Base-by-base conservation (phyloP, 78 protist species). In the Dictyostelium capitatum region DNA sequence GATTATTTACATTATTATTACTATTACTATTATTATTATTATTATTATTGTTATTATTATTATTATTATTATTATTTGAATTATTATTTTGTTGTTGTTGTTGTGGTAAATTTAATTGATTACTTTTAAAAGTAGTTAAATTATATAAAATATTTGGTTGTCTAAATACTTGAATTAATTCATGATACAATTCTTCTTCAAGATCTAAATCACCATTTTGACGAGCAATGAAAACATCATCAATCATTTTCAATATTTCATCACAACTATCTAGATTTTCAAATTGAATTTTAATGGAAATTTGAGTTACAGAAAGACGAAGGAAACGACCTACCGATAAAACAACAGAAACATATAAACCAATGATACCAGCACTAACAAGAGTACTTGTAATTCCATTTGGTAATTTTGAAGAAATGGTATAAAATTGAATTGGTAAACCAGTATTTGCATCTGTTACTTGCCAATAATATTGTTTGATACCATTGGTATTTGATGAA, bases 341-440 rank as follows among this genome's bases (percentile, higher is more conserved):
- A 32, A 97, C 96, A 17, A 97, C 75, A 3, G 90, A 67, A 37
- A 94, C 94, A 51, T 96, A 96, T 12, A 96, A 65, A 25, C 98
- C 98, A 11, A 96, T 79, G 20, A 95, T 50, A 41, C 98, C 98
- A 6, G 80, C 89, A 14, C 65, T 41, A n/a, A 82, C 95, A 15
- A 90, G 51, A 20, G 89, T 59, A 48, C 91, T 82, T 6, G 95
- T 78, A 0, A 90, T 46, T 37, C 95, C 95, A 82, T 75, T 90
- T 41, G 95, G 95, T 30, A 90, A 46, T 65, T 57, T 72, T 3
- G 91, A 72, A 1, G 83, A 74, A 48, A 84, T 84, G 4, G 91
- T 74, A 54, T 48, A 67, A 53, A 84, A 74, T 19, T 84, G 28
- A 43, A 84, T 11, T n/a, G 67, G 80, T 0, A 30, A 8, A 20